A percentile compares a stretch with the other conserved stretches of the same genome.
These are phyloP conservation scores for Fusarium continuum DNA, from an alignment of 2,329 filamentous ascomycete genomes.

Conservation along the genomic window DNA sequence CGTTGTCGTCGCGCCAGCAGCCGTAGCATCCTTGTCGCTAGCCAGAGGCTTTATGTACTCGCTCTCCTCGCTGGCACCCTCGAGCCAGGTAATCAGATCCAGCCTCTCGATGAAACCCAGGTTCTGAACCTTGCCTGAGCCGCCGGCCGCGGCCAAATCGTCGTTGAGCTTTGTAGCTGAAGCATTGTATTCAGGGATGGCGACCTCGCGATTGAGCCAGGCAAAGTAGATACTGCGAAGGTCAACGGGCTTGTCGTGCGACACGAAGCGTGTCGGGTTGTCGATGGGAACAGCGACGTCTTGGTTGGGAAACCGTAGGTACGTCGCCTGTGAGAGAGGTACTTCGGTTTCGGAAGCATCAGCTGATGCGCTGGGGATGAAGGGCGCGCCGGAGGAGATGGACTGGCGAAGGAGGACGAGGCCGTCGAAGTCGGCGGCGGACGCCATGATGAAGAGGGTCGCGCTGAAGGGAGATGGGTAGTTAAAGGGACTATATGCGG, in stretches of 20 bases:
- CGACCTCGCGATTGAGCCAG: conserved; percentile 91
- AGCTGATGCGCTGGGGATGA: conserved; percentile 77
- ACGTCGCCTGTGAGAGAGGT: conserved; percentile 76
- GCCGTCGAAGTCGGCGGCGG: conserved; percentile 72
- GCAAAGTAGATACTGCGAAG: conserved; percentile 96
- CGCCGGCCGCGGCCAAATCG: conserved; percentile 70
- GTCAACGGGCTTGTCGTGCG: conserved; percentile 78
- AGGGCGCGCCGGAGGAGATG: conserved; percentile 75
- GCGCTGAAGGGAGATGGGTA: conserved; percentile 10
- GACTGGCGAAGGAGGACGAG: conserved; percentile 85
- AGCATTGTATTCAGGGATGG: conserved; percentile 90
- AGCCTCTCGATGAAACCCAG: conserved; percentile 90
- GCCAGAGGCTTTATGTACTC: conserved; percentile 91
- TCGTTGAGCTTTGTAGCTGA: conserved; percentile 83
- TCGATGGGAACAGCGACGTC: conserved; percentile 74
- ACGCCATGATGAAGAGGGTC: conserved; percentile 59
- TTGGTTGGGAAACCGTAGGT: conserved; percentile 76
- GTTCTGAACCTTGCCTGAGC: conserved; percentile 79
- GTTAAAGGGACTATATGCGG: not conserved
- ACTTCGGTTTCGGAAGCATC: conserved; percentile 71
- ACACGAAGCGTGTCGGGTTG: conserved; percentile 84
- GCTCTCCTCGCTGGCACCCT: conserved; percentile 87
- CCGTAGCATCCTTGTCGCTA: conserved; percentile 63
- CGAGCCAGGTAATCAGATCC: conserved; percentile 92
- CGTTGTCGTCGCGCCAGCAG: conserved; percentile 51